phyloP scores from a whole-genome alignment of 441 rosid species.

The Arabidopsis lyrata region DNA sequence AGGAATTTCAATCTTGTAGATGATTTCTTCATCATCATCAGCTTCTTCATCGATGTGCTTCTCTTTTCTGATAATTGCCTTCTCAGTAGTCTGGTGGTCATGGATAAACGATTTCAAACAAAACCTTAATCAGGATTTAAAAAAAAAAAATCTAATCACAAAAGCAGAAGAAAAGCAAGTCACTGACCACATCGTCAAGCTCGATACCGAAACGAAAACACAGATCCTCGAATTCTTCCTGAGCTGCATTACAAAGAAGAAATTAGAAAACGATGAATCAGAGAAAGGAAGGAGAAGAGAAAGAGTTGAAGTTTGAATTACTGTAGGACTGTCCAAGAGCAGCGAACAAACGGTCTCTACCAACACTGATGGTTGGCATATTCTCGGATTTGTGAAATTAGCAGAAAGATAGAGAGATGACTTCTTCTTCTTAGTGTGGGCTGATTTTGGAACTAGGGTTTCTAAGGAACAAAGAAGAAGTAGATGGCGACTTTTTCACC shows the following conservation, averaged over 20 bases:
- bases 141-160: too few species aligned
- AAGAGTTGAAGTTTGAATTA: conserved; percentile 31
- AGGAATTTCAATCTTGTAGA: conserved; percentile 89
- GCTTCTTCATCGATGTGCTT: conserved; percentile 72
- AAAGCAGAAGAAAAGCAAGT: too few species aligned
- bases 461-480: not conserved
- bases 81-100: conserved; percentile 81
- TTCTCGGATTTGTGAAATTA: conserved; percentile 6
- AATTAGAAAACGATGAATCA: not conserved
- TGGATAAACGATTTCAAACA: conserved; percentile 16
- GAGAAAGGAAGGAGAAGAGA: not conserved
- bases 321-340: conserved; percentile 77
- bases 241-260: conserved; percentile 48
- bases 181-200: conserved; percentile 93
- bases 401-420: not conserved
- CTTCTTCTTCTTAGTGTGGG: not conserved
- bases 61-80: conserved; percentile 86
- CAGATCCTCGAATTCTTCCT: conserved; percentile 82
- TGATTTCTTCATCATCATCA: conserved; percentile 68
- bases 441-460: conserved; percentile 9
- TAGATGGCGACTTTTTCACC: not conserved
- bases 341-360: conserved; percentile 79
- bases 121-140: not conserved
- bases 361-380: conserved; percentile 90
- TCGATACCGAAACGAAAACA: conserved; percentile 94